Evolutionary conservation across 495 filamentous ascomycete species (phyloP), one percentile per base, ranked within the genome.

Genomic region (Aspergillus panamensis): DNA sequence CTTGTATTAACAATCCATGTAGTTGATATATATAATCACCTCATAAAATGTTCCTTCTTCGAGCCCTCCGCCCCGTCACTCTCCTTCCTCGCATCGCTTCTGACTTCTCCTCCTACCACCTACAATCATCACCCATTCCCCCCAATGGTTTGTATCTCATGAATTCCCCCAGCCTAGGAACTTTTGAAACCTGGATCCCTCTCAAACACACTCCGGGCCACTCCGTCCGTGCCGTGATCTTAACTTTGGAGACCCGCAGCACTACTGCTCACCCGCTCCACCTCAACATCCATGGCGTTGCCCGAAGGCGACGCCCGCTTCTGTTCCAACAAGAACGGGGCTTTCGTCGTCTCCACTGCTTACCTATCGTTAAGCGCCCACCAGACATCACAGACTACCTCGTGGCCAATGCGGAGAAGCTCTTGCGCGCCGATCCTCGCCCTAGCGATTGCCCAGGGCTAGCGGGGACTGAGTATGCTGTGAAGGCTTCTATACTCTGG

Each of bases 251-350:
- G 3, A 20, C 3, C 17, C 17, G 19, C 29, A 33, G 19, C 31
- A 51, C 17, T 16, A 12, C 14, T 6, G n/a, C 42, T 14, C 39
- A 10, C 31, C 29, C 53, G n/a, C 42, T 59, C 7, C 57, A 59
- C 44, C 57, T 59, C 9, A 59, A 59, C 39, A 54, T 59, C 44
- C 57, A 59, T 30, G 57, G 57, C 19, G 57, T 9, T 59, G 13
- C 57, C 57, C 7, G 57, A 59, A 48, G 50, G 50, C 6, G 51
- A 59, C 31, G 49, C 57, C 9, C 57, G 43, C 1, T 59, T 59
- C 31, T 59, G 57, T 16, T 9, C 40, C 5, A 19, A 47, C 14
- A 29, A 59, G 25, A 31, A 49, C 13, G 57, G 57, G 3, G 57
- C 57, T 1, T 44, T 59, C 7, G 57, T 59, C 3, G 44, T 59